Conservation (phyloP, 2,329 filamentous ascomycete species). For the Apiospora malaysiana region DNA sequence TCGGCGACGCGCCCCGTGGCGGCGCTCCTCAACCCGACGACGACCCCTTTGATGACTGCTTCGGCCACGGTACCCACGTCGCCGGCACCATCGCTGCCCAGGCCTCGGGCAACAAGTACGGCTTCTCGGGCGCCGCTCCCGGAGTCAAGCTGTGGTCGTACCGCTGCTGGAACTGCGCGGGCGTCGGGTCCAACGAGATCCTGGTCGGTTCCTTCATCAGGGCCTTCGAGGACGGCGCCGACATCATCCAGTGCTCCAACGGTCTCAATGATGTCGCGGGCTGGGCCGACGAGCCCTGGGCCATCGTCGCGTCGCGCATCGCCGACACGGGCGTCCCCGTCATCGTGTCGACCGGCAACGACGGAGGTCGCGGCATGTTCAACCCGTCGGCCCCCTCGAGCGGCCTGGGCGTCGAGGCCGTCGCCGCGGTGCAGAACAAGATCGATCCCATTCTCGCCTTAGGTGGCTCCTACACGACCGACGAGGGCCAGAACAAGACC, state of each 20-base stretch:
- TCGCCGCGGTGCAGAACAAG: slow-evolving; percentile 27
- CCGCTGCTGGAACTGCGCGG: slow-evolving; percentile 28
- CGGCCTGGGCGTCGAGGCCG: slow-evolving; percentile 26
- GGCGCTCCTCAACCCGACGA: slow-evolving; percentile 41
- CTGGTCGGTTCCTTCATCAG: slow-evolving; percentile 38
- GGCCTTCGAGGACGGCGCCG: slow-evolving; percentile 39
- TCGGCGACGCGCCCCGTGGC: slow-evolving; percentile 42
- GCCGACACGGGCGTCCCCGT: slow-evolving; percentile 47
- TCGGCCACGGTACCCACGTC: slow-evolving; percentile 52
- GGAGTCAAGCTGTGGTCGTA: slow-evolving; percentile 31
- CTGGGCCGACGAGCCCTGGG: slow-evolving; percentile 42
- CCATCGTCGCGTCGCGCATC: slow-evolving; percentile 46
- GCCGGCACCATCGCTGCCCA: slow-evolving; percentile 48
- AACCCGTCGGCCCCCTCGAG: slow-evolving; percentile 26
- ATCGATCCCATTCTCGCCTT: slow-evolving; percentile 25
- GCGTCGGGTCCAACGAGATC: slow-evolving; percentile 33
- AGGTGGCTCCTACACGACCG: slow-evolving; percentile 17
- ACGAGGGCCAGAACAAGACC: neutral
- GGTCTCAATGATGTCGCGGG: slow-evolving; percentile 34
- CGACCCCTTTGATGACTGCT: slow-evolving; percentile 47
- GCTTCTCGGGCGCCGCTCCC: slow-evolving; percentile 31
- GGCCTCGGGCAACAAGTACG: slow-evolving; percentile 25
- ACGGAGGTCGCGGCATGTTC: slow-evolving; percentile 37
- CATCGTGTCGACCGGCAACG: slow-evolving; percentile 49
- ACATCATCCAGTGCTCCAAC: slow-evolving; percentile 41